Evolutionary conservation across 768 basidiomycete genomes (phyloP), one percentile per base, ranked within the genome.

Genomic region (Suillus ampliporus): DNA sequence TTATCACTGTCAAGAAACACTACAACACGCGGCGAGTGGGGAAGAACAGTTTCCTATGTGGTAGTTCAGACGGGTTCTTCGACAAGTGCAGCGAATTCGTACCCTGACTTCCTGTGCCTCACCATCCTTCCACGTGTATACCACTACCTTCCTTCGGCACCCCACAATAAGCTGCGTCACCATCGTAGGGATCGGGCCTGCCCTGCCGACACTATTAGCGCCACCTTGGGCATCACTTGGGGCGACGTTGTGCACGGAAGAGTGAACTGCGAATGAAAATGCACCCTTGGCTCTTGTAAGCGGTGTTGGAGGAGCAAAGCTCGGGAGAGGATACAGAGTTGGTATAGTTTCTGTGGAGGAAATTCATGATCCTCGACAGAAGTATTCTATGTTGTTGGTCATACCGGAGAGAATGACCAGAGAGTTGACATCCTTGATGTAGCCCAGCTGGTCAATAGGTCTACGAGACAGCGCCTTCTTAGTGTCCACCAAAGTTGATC

Each of bases 1-100:
- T 80, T 80, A 28, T 87, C 81, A 6, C 83, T 69, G 63, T 86
- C 79, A 56, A 94, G 75, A 72, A 98, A 96, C 3, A 88, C 80
- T 56, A 97, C 88, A 0, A 84, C 82, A 44, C 97, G 86, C n/a
- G 97, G 89, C 10, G 95, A 95, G 72, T 99, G 97, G 14, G 96
- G 92, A 4, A 98, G 80, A 0, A 81, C 69, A 4, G 88, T 79
- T 84, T 99, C 97, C 92, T 96, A 43, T 13, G 63, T 17, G 23
- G n/a, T 38, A 23, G n/a, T 21, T 61, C 54, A 60, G 13, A 58
- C 41, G 15, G 34, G n/a, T 23, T 50, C 40, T 7, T n/a, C 5
- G 3, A 56, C 26, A 57, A 41, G 23, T 53, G 60, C 17, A 40
- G 17, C 23, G 50, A 14, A 6, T 19, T 67, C 82, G 59, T 68